Evolutionary conservation across 306 rosid species (phyloP), one percentile per base, ranked within the genome.

Genomic region (Hylodesmum podocarpum): DNA sequence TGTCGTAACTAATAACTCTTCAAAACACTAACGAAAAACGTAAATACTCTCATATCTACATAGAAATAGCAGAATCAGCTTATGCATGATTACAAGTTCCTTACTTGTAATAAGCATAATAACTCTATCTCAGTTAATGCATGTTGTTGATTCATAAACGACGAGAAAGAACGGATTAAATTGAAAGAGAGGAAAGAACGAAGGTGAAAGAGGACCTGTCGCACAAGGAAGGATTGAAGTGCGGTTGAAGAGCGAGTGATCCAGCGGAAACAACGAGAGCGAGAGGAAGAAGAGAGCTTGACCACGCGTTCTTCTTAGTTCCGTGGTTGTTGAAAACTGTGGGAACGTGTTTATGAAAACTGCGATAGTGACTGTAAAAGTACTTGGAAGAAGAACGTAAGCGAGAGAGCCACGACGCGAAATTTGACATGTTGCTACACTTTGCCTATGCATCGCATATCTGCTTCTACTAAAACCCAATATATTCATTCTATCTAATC

Each of bases 241-340:
- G 84, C 44, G 91, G 76, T 12, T 77, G 87, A 82, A 81, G 86
- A 24, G 91, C 80, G 50, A 92, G 83, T 61, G 97, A 88, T 34
- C 87, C 97, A 46, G 88, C 91, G 4, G 91, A 89, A 68, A 80
- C 37, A n/a, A 89, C 94, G 8, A 94, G 81, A 27, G 89, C 93
- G 2, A 89, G 36, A 41, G 97, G 98, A 82, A 92, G 81, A 62
- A 89, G 73, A 6, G 89, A 73, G 75, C 34, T 73, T 22, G 90
- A 73, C 81, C 85, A 83, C 2, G 59, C 73, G 0, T 47, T 36
- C 19, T 47, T 36, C 19, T 64, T 76, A 3, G 78, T 25, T 57
- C 47, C 33, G 53, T 72, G 85, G 22, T 79, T 79, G 82, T 44
- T 50, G 41, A 75, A 81, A 44, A 43, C 44, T 15, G 55, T 50